Evolutionary conservation across 225 moss, liverwort and hornwort species (phyloP), one percentile per base, ranked within the genome.

Genomic region (Pleurozium schreberi): DNA sequence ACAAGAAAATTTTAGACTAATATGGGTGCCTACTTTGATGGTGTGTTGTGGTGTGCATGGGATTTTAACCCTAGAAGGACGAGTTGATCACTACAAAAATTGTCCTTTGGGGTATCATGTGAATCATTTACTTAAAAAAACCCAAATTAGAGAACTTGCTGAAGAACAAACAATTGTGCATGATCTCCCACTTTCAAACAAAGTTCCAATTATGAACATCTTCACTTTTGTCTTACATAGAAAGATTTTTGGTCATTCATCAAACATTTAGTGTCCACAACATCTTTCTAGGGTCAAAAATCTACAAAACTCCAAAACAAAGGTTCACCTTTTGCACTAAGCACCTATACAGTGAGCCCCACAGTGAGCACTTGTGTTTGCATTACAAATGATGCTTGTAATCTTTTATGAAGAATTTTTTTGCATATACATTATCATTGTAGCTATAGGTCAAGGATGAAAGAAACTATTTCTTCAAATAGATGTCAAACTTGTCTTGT

Each of bases 211-310:
- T 1, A 36, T 77, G 36, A 77, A 36, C 22, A 53, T 36, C 0
- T 77, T 0, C 5, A 5, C 14, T 53, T 23, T 3, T 23, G 0
- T 14, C 12, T 52, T 22, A 23, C 9, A 53, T 77, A 21, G 5
- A 34, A 50, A 3, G 13, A 22, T 34, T 50, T 6, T 47, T 3
- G 33, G 8, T 20, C 75, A 50, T 52, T 5, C 8, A 52, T 75
- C 0, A 0, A 0, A 20, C 11, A 50, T 5, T 50, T 45, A 30
- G 2, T 73, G 8, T 40, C 8, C 4, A 4, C 1, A 0, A 0
- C 2, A 1, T 34, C 34, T 4, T 75, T 21, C 1, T 34, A 33
- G 0, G 1, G 8, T 76, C 21, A 13, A 34, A 36, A 10, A 26
- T 55, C 18, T 79, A 28, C 79, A 58, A 27, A 78, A 57, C 3